Base-by-base conservation (phyloP, 805 yeast genomes). In the Saccharomyces kudriavzevii region DNA sequence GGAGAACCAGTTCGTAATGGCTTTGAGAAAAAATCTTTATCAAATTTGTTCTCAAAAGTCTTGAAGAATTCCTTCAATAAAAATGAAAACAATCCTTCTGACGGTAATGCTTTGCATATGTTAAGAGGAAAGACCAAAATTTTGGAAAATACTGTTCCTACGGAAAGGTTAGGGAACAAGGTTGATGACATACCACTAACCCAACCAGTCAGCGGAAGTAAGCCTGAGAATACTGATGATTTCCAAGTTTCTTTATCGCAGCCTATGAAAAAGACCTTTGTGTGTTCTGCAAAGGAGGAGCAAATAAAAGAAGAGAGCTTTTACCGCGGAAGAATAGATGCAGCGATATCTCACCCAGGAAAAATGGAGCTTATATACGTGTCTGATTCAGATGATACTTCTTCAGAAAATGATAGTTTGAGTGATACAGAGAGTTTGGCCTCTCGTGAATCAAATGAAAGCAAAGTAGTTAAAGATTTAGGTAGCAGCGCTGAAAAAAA, bases 361-460 rank as follows among this genome's bases (percentile, higher is more conserved):
- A 59, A 49, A 43, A 56, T 55, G 54, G 61, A 59, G 29, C 48
- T 59, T 13, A 52, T 53, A 9, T 49, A 58, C 45, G 46, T 56
- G 2, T 57, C 62, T 11, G 57, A 53, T 45, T 51, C 55, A 1
- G 61, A 56, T n/a, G 50, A 47, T 24, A 24, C 26, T 8, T 40
- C 45, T 10, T 49, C 51, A 9, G 49, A 31, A 17, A 40, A 35
- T 48, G 27, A 28, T 22, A 40, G 50, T 11, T 20, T 20, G 5
- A 30, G 17, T 13, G 43, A 48, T 10, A 4, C 30, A 14, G 24
- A 17, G 11, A 28, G 30, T 13, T 17, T 17, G 8, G 17, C 27
- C 11, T 17, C 27, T 48, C 17, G 24, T 11, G 50, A 28, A 17
- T 48, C 40, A 22, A 31, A 48, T 30, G 50, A 48, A 30, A 48